These are phyloP conservation scores for Acanthochlamys bracteata DNA, from an alignment of 106 monocot genomes.

Conservation along the genomic window DNA sequence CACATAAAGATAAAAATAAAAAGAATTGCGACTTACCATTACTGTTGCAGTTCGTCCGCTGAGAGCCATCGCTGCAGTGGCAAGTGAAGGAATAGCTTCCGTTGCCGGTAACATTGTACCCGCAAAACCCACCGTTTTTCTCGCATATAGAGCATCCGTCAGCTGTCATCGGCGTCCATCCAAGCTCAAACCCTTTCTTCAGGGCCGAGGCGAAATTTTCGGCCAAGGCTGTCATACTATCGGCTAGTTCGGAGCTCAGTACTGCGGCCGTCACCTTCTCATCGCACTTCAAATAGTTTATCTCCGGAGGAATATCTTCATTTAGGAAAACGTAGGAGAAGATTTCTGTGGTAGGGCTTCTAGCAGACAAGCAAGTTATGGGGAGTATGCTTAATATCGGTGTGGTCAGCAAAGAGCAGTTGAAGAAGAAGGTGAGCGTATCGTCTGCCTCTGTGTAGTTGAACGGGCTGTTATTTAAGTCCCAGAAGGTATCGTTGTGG, in stretches of 20 bases:
- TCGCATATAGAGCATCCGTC: neutral
- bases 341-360: neutral
- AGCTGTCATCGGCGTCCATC: neutral
- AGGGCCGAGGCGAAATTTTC: neutral
- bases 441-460: neutral
- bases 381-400: no score
- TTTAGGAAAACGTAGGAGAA: neutral
- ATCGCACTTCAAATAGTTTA: neutral
- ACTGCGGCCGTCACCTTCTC: neutral
- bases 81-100: neutral
- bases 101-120: neutral
- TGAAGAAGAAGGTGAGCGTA: conserved; percentile 18
- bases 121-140: conserved; percentile 2
- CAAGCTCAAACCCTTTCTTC: neutral
- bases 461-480: neutral
- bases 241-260: neutral
- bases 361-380: neutral
- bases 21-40: no score
- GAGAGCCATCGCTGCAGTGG: neutral
- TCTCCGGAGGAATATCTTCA: neutral
- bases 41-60: neutral
- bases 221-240: neutral
- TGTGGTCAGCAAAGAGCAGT: conserved; percentile 8
- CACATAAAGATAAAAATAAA: no score
- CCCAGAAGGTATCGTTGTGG: conserved; percentile 2